Evolutionary conservation across 805 yeast genomes (phyloP), one percentile per base, ranked within the genome.

Genomic region (Lipomyces spencermartinsiae): DNA sequence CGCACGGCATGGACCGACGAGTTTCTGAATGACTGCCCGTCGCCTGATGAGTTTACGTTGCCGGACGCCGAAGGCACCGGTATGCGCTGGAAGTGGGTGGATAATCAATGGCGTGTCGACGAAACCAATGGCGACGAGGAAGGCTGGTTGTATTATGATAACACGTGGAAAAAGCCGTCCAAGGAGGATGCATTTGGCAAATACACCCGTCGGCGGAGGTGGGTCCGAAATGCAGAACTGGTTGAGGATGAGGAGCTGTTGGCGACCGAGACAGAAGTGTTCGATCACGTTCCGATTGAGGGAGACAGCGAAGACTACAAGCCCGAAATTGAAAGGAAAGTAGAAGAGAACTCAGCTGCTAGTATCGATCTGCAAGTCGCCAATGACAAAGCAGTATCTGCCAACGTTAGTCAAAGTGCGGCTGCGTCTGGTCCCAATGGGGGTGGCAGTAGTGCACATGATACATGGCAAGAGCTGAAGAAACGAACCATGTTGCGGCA

Each of bases 1-100:
- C 85, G 99, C 76, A 89, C 97, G 0, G 89, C 98, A 2, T 94
- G 98, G 98, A 93, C 98, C 0, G 99, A 94, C 77, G 98, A 93
- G 78, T 93, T 93, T 76, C 82, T 93, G 70, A 94, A 93, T 78
- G 97, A 93, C 76, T 85, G 92, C 0, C 87, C 90, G 5, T 83
- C 93, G 8, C 89, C 93, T 22, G 95, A 90, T 5, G 80, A 83
- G 22, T 94, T 94, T 79, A 87, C 88, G 76, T 81, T 94, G 66
- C 98, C 99, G 2, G 92, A 84, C 66, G 86, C 89, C 55, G 85
- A 82, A 22, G 84, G 84, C 19, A 83, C 88, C 4, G 92, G 91
- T 7, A 87, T 93, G 83, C 82, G 84, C 25, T 95, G 98, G 98
- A 85, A 90, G 76, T 95, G 98, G 98, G 92, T 93, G 22, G 98